Evolutionary conservation across 192 early-diverging fungal genomes (phyloP), one percentile per base, ranked within the genome.

Genomic region (Coemansia sp.): DNA sequence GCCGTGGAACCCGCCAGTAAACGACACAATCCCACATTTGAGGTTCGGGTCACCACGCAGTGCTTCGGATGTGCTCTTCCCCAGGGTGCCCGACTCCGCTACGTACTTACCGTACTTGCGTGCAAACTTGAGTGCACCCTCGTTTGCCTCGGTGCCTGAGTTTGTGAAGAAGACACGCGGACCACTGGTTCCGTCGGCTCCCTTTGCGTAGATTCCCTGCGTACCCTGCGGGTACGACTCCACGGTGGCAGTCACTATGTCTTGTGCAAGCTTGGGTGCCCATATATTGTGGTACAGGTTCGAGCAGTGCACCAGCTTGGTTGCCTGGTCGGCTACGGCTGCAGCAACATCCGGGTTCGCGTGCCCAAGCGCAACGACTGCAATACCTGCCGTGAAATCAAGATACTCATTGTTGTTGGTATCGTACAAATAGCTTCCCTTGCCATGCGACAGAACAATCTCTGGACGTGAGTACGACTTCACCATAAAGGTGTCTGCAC

Each of bases 141-240:
- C 95, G 73, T 99, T 99, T 26, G 97, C 95, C 74, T 99, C 97
- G 0, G 97, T 97, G 60, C 97, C 97, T 28, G 93, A 94, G 83
- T 99, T 99, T 28, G 93, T 84, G 60, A 97, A 94, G 70, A 99
- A 99, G 45, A 96, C 89, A 66, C 93, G 93, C 21, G 86, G 85
- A 6, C 67, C 81, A 49, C 64, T 34, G 25, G 43, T 40, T 12
- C 61, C 63, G 43, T 55, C 43, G 34, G 56, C 43, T 8, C 46
- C 57, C 68, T 72, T 63, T 61, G 71, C 75, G 48, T 82, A 77
- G 34, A 78, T 74, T 7, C 80, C 80, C 40, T 81, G 78, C 10
- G 79, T 77, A 26, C 75, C 80, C 60, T 75, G 70, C 35, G 79
- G 74, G 51, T 70, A 81, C 25, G 79, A 58, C 33, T 71, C 74